Percentiles rank a stretch among this genome's conserved stretches.
These are phyloP conservation scores for Volvariella surrecta DNA, from an alignment of 1,284 basidiomycete genomes.

Conservation along the genomic window DNA sequence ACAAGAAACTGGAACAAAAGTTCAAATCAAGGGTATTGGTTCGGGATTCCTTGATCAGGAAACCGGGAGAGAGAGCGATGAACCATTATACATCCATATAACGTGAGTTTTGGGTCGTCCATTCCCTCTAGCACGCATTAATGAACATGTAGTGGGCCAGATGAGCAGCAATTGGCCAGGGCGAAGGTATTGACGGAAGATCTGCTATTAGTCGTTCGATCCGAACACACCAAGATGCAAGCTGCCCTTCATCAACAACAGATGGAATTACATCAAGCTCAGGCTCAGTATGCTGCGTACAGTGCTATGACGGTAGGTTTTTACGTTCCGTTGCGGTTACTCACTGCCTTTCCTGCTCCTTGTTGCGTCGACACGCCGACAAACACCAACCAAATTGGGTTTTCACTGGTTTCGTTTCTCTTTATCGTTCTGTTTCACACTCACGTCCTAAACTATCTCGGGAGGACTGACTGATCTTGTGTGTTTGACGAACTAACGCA, in stretches of 20 bases:
- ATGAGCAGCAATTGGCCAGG: slow-evolving; percentile 78
- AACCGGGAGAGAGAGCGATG: slow-evolving; percentile 88
- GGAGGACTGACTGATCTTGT: neutral
- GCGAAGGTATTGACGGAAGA: slow-evolving; percentile 89
- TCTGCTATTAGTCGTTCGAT: slow-evolving; percentile 76
- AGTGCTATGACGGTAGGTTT: slow-evolving; percentile 50
- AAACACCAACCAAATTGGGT: neutral
- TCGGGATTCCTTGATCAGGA: slow-evolving; percentile 96
- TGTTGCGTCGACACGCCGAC: neutral
- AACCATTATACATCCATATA: slow-evolving; percentile 81
- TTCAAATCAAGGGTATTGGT: slow-evolving; percentile 96
- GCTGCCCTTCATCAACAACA: slow-evolving; percentile 57
- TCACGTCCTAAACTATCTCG: neutral
- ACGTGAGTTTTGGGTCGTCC: slow-evolving; percentile 47
- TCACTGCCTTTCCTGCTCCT: slow-evolving; percentile 2
- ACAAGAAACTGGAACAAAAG: slow-evolving; percentile 89
- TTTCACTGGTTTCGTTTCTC: slow-evolving; percentile 3
- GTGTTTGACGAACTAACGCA: no score
- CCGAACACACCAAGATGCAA: slow-evolving; percentile 81
- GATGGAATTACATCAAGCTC: slow-evolving; percentile 76
- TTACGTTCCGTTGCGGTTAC: slow-evolving; percentile 8
- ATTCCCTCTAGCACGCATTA: slow-evolving; percentile 3
- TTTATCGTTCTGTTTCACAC: slow-evolving; percentile 1
- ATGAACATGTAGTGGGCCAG: slow-evolving; percentile 61
- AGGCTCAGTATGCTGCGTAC: slow-evolving; percentile 71